Percentiles rank a stretch among this genome's conserved stretches.
Conservation (phyloP, 2,329 filamentous ascomycete species). For the Corinectria fuckeliana region DNA sequence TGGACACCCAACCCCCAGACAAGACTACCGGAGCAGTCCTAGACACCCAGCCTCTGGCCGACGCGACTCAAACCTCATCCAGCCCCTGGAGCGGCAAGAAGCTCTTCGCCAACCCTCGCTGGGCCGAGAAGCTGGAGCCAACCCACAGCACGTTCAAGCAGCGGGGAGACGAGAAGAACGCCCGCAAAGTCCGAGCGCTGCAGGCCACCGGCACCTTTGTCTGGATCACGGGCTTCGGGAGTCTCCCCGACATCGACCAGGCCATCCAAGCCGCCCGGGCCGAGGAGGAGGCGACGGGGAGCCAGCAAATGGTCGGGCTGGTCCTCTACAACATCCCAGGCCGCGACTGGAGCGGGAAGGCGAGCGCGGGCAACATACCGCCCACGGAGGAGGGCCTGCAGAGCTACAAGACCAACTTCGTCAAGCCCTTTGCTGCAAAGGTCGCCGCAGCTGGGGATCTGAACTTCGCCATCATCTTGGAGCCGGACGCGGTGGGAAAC, state of each 20-base stretch:
- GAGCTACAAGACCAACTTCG: not conserved
- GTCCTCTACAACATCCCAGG: constrained; percentile 18
- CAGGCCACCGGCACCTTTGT: constrained; percentile 13
- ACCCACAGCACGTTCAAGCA: not conserved
- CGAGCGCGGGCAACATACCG: not conserved
- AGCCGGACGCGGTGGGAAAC: constrained; percentile 13
- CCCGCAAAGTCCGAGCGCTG: constrained; percentile 5
- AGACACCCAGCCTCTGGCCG: not conserved
- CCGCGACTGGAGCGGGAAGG: not conserved
- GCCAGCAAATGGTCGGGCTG: constrained; percentile 7
- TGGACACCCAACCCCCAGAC: not conserved
- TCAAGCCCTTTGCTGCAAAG: constrained; percentile 11
- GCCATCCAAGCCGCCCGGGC: constrained; percentile 4
- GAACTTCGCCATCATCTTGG: constrained; percentile 11
- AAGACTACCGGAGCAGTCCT: not conserved
- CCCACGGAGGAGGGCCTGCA: not conserved
- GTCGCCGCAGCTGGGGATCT: not conserved
- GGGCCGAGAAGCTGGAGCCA: constrained; percentile 8
- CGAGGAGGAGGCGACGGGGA: not conserved
- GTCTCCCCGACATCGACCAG: constrained; percentile 11
- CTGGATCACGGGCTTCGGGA: constrained; percentile 4
- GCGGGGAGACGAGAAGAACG: constrained; percentile 1
- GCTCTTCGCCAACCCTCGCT: constrained; percentile 7
- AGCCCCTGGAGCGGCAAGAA: constrained; percentile 9
- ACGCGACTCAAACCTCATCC: not conserved